These are phyloP conservation scores for Rhododendron simsii DNA, from an alignment of 148 eudicot species.

Conservation along the genomic window DNA sequence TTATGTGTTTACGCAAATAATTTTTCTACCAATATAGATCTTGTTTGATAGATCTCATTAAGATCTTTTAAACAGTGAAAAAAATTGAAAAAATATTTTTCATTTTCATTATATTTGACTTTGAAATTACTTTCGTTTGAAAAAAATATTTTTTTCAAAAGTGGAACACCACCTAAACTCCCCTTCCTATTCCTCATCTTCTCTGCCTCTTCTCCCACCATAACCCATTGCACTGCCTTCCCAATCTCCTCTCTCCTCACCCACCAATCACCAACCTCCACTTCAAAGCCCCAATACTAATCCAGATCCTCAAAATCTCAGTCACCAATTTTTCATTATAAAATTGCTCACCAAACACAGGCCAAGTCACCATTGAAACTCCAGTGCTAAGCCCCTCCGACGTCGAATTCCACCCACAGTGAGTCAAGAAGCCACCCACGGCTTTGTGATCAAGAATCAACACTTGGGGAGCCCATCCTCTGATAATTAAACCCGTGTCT, in stretches of 20 bases:
- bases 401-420: constrained; percentile 39
- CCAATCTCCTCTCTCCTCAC: constrained; percentile 10
- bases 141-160: too few relatives aligned
- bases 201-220: constrained; percentile 40
- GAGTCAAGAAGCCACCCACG: constrained; percentile 30
- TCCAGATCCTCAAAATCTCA: constrained; percentile 24
- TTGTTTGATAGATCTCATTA: too few relatives aligned
- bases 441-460: constrained; percentile 25
- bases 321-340: constrained; percentile 31
- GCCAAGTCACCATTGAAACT: constrained; percentile 39
- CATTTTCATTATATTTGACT: too few relatives aligned
- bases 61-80: too few relatives aligned
- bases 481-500: constrained; percentile 27
- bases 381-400: constrained; percentile 23
- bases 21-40: too few relatives aligned
- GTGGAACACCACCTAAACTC: too few relatives aligned
- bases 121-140: too few relatives aligned
- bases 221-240: constrained; percentile 17
- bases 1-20: too few relatives aligned
- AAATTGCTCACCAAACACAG: constrained; percentile 32
- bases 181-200: constrained; percentile 20
- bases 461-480: constrained; percentile 38
- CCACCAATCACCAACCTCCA: constrained; percentile 13
- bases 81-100: too few relatives aligned
- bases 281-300: constrained; percentile 25